Conservation (phyloP, 176 grass and related monocot species). For the Carex kokanica region DNA sequence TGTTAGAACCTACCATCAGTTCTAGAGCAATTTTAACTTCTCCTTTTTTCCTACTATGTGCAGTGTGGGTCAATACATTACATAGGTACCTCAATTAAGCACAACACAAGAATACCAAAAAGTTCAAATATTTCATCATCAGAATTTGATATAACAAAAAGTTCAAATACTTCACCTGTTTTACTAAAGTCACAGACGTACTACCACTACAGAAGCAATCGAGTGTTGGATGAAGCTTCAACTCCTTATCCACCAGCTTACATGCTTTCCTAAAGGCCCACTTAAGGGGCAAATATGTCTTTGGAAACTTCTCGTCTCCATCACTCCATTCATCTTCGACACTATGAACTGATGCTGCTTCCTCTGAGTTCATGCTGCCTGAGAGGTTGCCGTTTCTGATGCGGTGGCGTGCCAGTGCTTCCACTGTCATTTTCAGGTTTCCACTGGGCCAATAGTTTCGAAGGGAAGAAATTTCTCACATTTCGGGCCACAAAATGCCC, state of each 20-base stretch:
- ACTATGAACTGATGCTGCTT: conserved; percentile 32
- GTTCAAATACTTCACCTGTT: conserved; percentile 50
- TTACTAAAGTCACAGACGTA: conserved; percentile 86
- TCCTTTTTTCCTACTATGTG: neutral
- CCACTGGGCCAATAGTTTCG: conserved; percentile 45
- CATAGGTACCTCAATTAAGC: neutral
- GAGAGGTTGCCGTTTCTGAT: conserved; percentile 32
- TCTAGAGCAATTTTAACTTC: neutral
- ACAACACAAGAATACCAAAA: neutral
- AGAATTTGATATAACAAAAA: conserved; percentile 4
- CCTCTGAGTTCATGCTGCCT: conserved; percentile 53
- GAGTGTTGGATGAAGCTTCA: conserved; percentile 59
- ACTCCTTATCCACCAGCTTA: conserved; percentile 72
- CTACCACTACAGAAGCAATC: conserved; percentile 85
- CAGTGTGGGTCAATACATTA: neutral
- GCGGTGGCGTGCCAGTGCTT: neutral
- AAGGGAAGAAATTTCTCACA: conserved; percentile 81
- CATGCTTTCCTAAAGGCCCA: conserved; percentile 65
- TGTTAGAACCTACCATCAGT: neutral
- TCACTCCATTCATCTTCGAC: conserved; percentile 32
- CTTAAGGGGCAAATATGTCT: conserved; percentile 54
- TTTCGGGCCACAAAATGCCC: conserved; percentile 80
- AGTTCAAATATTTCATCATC: neutral
- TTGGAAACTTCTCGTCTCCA: conserved; percentile 31
- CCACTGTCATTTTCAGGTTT: conserved; percentile 47